Evolutionary conservation across 495 filamentous ascomycete species (phyloP).

Genomic region (Aspergillus ostianus): DNA sequence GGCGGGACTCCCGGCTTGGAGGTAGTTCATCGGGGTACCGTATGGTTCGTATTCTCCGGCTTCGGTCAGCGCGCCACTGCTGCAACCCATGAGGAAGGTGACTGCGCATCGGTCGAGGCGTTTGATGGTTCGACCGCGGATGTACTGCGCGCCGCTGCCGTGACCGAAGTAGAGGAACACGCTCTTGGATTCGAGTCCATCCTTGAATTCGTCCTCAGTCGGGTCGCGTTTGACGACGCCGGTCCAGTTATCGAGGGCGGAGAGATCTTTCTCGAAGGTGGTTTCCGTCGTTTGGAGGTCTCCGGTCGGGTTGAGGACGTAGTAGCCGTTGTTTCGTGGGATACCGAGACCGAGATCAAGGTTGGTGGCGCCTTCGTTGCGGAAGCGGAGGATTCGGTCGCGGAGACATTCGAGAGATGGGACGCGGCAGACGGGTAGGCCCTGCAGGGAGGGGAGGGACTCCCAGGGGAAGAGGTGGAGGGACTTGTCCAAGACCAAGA

Average conservation of each 20-base stretch:
- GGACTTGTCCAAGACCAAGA: conserved; percentile 89
- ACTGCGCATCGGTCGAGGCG: conserved; percentile 75
- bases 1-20: conserved; percentile 79
- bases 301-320: conserved; percentile 82
- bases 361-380: conserved; percentile 27
- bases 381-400: conserved; percentile 58
- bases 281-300: conserved; percentile 79
- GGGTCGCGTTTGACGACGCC: conserved; percentile 65
- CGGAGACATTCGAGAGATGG: conserved; percentile 80
- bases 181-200: conserved; percentile 55
- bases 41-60: conserved; percentile 85
- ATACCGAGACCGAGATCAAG: conserved; percentile 40
- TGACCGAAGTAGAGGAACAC: conserved; percentile 93
- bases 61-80: conserved; percentile 71
- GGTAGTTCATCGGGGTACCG: conserved; percentile 86
- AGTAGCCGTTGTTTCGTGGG: conserved; percentile 63
- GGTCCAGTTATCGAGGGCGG: conserved; percentile 58
- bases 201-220: conserved; percentile 71
- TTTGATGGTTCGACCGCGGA: conserved; percentile 74
- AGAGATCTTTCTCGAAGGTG: conserved; percentile 64
- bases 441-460: conserved; percentile 80
- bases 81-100: conserved; percentile 90
- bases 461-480: conserved; percentile 95
- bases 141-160: conserved; percentile 92
- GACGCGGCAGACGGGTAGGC: conserved; percentile 77